Base-by-base conservation (phyloP, 306 rosid genomes). In the Ammopiptanthus mongolicus region DNA sequence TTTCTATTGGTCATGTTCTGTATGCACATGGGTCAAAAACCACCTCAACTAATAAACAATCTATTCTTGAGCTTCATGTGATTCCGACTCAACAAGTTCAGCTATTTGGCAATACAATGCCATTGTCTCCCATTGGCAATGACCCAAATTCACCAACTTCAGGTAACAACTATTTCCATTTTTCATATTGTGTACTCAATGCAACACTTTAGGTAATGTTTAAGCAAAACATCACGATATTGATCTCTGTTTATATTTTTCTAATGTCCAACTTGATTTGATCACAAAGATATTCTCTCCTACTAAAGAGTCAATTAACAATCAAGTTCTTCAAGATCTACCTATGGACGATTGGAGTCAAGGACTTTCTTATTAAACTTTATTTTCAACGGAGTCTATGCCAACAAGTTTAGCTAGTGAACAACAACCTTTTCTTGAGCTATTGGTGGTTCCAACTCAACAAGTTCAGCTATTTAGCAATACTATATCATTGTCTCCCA, bases 111-210 rank as follows among this genome's bases (percentile, higher is more conserved):
- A 29, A 48, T 17, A 18, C 3, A 1, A 13, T 14, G 22, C 44
- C 25, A 13, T 3, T 36, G 42, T 8, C 42, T 36, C 42, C 10
- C 11, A 13, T 33, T 77, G 15, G 1, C 19, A 42, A 36, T 1
- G 8, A 19, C 33, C 18, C 53, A 57, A 31, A 53, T 22, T 69
- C 76, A 18, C 50, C 8, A 55, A 36, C 72, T 33, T 36, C 44
- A 60, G 82, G 82, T 78, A 61, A 46, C 34, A 21, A 77, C 28
- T 42, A 23, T 57, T 57, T 46, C 11, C 14, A 41, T 47, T 47
- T 12, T 57, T 9, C 42, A 28, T 37, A 34, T 4, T 18, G 1
- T 56, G 67, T 28, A 5, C 34, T n/a, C 17, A 28, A n/a, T 25
- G 8, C 5, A 18, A 10, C 19, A 48, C 21, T 9, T 19, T 1